These are phyloP conservation scores for Candida alai DNA, from an alignment of 805 yeast species.

Conservation along the genomic window DNA sequence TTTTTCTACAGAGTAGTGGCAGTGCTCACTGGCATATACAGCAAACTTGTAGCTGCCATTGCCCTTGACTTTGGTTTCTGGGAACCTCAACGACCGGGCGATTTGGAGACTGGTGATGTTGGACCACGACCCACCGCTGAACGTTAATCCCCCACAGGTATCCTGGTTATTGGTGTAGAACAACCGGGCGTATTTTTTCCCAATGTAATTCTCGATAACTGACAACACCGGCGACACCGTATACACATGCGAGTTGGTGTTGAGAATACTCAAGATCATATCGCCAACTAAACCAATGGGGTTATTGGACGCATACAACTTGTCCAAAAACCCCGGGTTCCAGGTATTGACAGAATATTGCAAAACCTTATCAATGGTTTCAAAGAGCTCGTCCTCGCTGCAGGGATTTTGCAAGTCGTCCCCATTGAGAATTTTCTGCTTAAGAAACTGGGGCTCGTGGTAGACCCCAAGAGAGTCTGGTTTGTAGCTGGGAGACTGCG, in stretches of 20 bases:
- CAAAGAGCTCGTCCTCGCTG: constrained; percentile 41
- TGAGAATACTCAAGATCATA: constrained; percentile 59
- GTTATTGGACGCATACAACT: constrained; percentile 79
- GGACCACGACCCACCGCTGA: constrained; percentile 86
- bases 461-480: constrained; percentile 48
- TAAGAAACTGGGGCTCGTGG: constrained; percentile 48
- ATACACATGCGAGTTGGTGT: constrained; percentile 82
- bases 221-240: constrained; percentile 82
- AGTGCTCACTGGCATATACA: constrained; percentile 64
- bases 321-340: constrained; percentile 84
- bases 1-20: constrained; percentile 78
- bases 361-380: constrained; percentile 52
- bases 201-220: constrained; percentile 66
- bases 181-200: constrained; percentile 61
- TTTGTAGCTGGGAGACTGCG: constrained; percentile 23
- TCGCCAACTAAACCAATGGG: constrained; percentile 81
- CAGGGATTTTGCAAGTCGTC: constrained; percentile 23
- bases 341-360: constrained; percentile 75
- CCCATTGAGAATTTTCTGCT: constrained; percentile 22
- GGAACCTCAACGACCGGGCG: constrained; percentile 63
- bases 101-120: constrained; percentile 73
- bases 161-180: constrained; percentile 45
- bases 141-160: constrained; percentile 76
- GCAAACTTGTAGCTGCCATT: constrained; percentile 55
- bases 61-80: constrained; percentile 66